phyloP scores from a whole-genome alignment of 805 yeast genomes.

The Wickerhamomyces kurtzmanii region DNA sequence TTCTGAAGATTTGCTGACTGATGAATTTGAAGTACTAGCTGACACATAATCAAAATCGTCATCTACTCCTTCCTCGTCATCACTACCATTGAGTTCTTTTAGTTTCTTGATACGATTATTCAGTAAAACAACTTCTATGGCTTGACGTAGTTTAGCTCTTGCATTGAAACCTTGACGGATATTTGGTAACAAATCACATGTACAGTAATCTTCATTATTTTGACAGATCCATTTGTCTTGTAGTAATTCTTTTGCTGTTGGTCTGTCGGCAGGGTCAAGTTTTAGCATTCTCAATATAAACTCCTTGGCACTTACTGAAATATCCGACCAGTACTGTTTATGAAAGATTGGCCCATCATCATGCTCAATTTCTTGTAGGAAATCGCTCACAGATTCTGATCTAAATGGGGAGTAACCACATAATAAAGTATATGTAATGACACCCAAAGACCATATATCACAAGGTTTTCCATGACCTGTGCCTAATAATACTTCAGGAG shows the following conservation, averaged over 20 bases:
- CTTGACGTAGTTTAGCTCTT: conserved; percentile 74
- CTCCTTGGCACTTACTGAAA: conserved; percentile 70
- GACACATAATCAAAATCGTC: conserved; percentile 24
- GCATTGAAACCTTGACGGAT: conserved; percentile 79
- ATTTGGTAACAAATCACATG: conserved; percentile 67
- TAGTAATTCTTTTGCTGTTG: conserved; percentile 56
- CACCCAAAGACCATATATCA: conserved; percentile 94
- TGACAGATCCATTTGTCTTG: conserved; percentile 68
- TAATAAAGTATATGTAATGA: conserved; percentile 78
- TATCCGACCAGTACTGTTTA: conserved; percentile 74
- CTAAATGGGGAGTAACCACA: conserved; percentile 92
- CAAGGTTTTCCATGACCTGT: conserved; percentile 92
- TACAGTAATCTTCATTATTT: conserved; percentile 30
- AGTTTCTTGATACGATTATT: conserved; percentile 70
- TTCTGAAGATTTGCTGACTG: conserved; percentile 9
- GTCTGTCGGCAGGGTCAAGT: conserved; percentile 56
- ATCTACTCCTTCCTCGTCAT: conserved; percentile 43
- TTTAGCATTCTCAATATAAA: conserved; percentile 68
- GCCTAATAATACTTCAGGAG: conserved; percentile 82
- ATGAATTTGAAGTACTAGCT: conserved; percentile 1
- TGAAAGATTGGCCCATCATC: conserved; percentile 79
- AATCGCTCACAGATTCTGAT: conserved; percentile 74
- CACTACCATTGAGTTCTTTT: conserved; percentile 38
- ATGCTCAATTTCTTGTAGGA: conserved; percentile 65
- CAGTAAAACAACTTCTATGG: conserved; percentile 75